Conservation (phyloP, 305 asterid genomes). For the Galium porrigens region DNA sequence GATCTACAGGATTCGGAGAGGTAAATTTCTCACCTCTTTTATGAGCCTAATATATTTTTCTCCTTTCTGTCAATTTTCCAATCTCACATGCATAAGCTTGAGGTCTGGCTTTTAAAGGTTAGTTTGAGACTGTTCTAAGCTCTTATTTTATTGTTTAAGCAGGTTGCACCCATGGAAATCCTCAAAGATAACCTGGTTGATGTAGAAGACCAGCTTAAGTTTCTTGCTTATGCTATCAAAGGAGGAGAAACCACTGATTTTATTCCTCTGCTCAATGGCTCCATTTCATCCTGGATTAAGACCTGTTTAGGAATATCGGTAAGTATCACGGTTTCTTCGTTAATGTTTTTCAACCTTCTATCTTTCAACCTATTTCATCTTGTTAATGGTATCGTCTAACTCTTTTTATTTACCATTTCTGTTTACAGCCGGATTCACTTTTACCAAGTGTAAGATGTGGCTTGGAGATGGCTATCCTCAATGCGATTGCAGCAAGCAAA, state of each 20-base stretch:
- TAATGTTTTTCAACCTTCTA: slow-evolving; percentile 1
- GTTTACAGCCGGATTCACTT: slow-evolving; percentile 62
- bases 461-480: slow-evolving; percentile 84
- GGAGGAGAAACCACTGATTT: slow-evolving; percentile 42
- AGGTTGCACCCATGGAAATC: slow-evolving; percentile 94
- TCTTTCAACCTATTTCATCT: background rate
- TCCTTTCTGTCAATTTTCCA: background rate
- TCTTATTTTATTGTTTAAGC: slow-evolving; percentile 16
- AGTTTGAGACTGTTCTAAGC: background rate
- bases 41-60: background rate
- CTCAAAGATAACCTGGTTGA: slow-evolving; percentile 60
- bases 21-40: slow-evolving; percentile 23
- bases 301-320: slow-evolving; percentile 67
- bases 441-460: slow-evolving; percentile 92
- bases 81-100: background rate
- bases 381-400: slow-evolving; percentile 11
- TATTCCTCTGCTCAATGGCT: slow-evolving; percentile 56
- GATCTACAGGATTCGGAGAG: slow-evolving; percentile 81
- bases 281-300: slow-evolving; percentile 85
- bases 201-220: slow-evolving; percentile 82
- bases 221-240: slow-evolving; percentile 49
- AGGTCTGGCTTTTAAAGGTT: background rate
- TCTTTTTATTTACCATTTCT: slow-evolving; percentile 17
- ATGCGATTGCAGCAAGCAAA: slow-evolving; percentile 59
- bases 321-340: slow-evolving; percentile 15